These are phyloP conservation scores for Cardamine resedifolia DNA, from an alignment of 345 rosid species.

Conservation along the genomic window DNA sequence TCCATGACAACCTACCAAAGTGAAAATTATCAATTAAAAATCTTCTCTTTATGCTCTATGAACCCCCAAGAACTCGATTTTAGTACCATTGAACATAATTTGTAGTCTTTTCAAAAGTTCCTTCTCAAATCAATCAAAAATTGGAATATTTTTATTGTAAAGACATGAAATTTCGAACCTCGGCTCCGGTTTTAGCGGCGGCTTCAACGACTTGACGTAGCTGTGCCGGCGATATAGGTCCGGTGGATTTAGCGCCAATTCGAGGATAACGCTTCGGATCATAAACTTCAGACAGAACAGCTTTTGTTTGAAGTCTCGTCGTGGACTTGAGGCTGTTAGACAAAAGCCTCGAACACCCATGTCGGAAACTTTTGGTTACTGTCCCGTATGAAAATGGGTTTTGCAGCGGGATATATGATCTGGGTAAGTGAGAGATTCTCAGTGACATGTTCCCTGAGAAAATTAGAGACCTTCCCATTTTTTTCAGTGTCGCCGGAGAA, in stretches of 20 bases:
- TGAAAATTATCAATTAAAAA: not conserved
- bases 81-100: not conserved
- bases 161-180: constrained; percentile 47
- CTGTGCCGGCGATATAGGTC: constrained; percentile 60
- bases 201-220: constrained; percentile 78
- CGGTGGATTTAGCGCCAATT: constrained; percentile 65
- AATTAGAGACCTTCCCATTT: constrained; percentile 56
- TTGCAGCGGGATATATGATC: constrained; percentile 30
- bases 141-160: not conserved
- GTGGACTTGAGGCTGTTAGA: constrained; percentile 16
- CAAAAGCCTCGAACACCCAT: constrained; percentile 33
- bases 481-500: constrained; percentile 4
- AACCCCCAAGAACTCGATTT: constrained; percentile 1
- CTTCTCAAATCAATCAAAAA: not conserved
- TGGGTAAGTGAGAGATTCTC: constrained; percentile 43
- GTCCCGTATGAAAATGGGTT: constrained; percentile 30
- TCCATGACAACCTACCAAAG: constrained; percentile 81
- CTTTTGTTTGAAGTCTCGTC: constrained; percentile 38
- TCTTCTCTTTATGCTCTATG: not conserved
- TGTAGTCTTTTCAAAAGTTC: not conserved
- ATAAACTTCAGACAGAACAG: constrained; percentile 48
- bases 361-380: constrained; percentile 14
- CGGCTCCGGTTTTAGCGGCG: constrained; percentile 86
- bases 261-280: constrained; percentile 50
- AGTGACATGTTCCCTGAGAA: constrained; percentile 49